phyloP scores from a whole-genome alignment of 1,284 basidiomycete genomes.

The Wallemia mellicola region DNA sequence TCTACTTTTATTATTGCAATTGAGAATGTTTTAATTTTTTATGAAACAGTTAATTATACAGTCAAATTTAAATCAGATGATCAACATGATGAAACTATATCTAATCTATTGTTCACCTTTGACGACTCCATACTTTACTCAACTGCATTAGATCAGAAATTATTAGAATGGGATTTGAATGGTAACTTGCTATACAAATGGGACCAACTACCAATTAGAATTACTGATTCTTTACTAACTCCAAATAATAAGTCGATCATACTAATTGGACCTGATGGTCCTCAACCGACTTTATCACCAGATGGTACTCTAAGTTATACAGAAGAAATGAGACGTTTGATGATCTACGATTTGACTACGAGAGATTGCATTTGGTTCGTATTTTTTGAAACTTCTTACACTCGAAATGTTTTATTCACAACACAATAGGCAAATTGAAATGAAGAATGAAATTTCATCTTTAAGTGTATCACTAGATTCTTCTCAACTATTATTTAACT shows the following conservation, averaged over 20 bases:
- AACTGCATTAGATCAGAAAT: not conserved
- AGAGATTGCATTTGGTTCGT: not conserved
- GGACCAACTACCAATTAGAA: not conserved
- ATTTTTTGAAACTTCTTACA: not conserved
- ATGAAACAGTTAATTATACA: not conserved
- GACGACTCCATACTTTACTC: not conserved
- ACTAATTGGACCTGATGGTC: not conserved
- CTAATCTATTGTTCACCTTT: not conserved
- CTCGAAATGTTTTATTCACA: not conserved
- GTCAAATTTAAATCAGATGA: not conserved
- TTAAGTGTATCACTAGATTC: not conserved
- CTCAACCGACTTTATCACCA: not conserved
- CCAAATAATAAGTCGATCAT: not conserved
- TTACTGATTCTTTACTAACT: not conserved
- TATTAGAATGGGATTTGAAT: not conserved
- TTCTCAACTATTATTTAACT: not conserved
- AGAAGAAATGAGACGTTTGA: not conserved
- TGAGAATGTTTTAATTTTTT: not conserved
- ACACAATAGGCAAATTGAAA: not conserved
- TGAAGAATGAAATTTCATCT: not conserved
- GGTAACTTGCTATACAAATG: not conserved
- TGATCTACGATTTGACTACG: not conserved
- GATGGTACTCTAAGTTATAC: not conserved
- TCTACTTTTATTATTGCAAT: not conserved
- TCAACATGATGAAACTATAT: not conserved